A percentile compares a stretch with the other conserved stretches of the same genome.
Conservation (phyloP, 352 stramenopile genomes). For the Thraustotheca clavata region DNA sequence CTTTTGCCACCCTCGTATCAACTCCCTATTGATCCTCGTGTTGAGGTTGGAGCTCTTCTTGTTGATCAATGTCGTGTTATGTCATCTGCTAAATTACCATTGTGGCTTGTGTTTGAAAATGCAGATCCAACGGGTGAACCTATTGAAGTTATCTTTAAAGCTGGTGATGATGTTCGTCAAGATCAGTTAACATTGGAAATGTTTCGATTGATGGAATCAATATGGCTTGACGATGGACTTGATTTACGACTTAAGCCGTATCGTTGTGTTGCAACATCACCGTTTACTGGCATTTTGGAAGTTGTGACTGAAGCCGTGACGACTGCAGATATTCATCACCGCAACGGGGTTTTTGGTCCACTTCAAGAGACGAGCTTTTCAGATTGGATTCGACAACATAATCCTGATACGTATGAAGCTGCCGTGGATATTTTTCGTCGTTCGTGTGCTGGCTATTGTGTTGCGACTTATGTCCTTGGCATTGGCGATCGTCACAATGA, state of each 20-base stretch:
- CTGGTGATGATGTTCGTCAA: conserved; percentile 92
- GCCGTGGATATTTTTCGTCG: conserved; percentile 82
- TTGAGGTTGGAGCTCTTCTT: conserved; percentile 77
- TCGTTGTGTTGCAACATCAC: conserved; percentile 84
- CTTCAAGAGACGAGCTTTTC: conserved; percentile 82
- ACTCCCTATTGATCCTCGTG: conserved; percentile 72
- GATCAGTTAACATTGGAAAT: conserved; percentile 91
- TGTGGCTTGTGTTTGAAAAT: conserved; percentile 39
- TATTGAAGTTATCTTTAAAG: conserved; percentile 90
- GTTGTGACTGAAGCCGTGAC: conserved; percentile 91
- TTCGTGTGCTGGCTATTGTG: conserved; percentile 88
- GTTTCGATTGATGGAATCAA: conserved; percentile 88
- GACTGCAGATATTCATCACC: conserved; percentile 86
- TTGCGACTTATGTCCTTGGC: conserved; percentile 90
- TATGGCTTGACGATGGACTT: conserved; percentile 88
- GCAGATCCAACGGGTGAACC: conserved; percentile 38
- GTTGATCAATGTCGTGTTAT: conserved; percentile 86
- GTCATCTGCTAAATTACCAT: conserved; percentile 83
- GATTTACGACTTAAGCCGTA: conserved; percentile 91
- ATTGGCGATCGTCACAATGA: conserved; percentile 94
- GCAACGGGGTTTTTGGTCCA: conserved; percentile 68
- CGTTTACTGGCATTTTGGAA: conserved; percentile 87
- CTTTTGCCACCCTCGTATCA: conserved; percentile 81
- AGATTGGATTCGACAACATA: conserved; percentile 78
- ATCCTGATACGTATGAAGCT: conserved; percentile 46